Evolutionary conservation across 176 grass and related monocot genomes (phyloP), one percentile per base, ranked within the genome.

Genomic region (Raddia guianensis): DNA sequence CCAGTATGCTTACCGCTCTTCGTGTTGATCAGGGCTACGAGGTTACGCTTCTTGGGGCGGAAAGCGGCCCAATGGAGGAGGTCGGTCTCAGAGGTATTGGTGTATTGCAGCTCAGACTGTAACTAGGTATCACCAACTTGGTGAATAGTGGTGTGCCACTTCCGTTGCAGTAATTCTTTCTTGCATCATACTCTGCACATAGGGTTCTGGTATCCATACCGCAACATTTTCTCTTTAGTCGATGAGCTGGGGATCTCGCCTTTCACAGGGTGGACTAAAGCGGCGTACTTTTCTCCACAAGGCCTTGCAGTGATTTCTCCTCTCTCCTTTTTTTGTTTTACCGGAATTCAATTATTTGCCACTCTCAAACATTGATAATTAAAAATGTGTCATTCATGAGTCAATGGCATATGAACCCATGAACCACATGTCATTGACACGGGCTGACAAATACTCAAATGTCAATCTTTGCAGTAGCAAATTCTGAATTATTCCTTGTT

Each of bases 131-230:
- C 67, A 1, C 68, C 77, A 27, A 4, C 40, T 53, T 53, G 8
- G 3, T 40, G 37, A 5, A 5, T 40, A 40, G 3, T 40, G 37
- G 2, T 74, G 62, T 65, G 68, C 32, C 42, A 44, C 48, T 9
- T 45, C 34, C 59, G 16, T 54, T 70, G 65, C 16, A 45, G 51
- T 54, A 81, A 80, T 55, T 49, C 42, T 45, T 55, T 49, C 42
- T 45, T 65, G 72, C n/a, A 49, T 67, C n/a, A 13, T 62, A 18
- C n/a, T n/a, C 50, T 59, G 73, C 46, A 68, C 53, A n/a, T 75
- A 94, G 94, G 91, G 50, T 97, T 94, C 83, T 94, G 95, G 92
- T 77, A 90, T 19, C 91, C 90, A n/a, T 94, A 92, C 54, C 80
- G 81, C 13, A 97, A 94, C 77, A 92, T 97, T 76, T 97, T 98